phyloP scores from a whole-genome alignment of 2,329 filamentous ascomycete genomes.

The Phialophora tarda region DNA sequence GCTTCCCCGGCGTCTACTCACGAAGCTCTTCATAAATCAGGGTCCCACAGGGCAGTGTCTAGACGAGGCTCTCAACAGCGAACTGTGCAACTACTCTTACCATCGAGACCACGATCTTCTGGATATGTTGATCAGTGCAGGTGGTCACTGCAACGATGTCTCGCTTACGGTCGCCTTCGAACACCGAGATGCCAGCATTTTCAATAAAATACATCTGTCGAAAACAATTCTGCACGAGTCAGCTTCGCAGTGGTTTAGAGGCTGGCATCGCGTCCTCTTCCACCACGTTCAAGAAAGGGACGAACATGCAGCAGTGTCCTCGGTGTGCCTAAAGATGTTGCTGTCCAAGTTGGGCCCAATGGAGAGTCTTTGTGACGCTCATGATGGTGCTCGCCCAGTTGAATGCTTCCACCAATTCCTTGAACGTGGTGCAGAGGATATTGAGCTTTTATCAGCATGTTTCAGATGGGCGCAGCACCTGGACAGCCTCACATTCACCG shows the following conservation, averaged over 20 bases:
- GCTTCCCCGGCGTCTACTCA: conserved; percentile 17
- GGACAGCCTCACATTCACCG: conserved; percentile 6
- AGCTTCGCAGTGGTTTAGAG: conserved; percentile 14
- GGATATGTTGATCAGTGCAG: conserved; percentile 14
- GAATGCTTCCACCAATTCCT: conserved; percentile 23
- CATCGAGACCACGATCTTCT: conserved; percentile 16
- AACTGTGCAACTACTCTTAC: conserved; percentile 24
- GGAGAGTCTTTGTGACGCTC: conserved; percentile 3
- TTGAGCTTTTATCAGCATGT: conserved; percentile 13
- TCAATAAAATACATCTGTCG: conserved; percentile 15
- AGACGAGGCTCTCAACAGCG: conserved; percentile 17
- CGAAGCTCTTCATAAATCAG: conserved; percentile 19
- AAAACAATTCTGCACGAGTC: conserved; percentile 8
- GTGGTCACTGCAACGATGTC: conserved; percentile 8
- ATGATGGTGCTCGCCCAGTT: conserved; percentile 4
- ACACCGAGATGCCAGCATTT: conserved; percentile 10
- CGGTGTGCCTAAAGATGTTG: conserved; percentile 15
- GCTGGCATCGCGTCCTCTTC: conserved; percentile 13
- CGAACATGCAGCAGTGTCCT: conserved; percentile 2
- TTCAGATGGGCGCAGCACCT: conserved; percentile 8
- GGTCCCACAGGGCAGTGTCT: conserved; percentile 18
- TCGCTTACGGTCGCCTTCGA: conserved; percentile 19
- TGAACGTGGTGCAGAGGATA: conserved; percentile 11
- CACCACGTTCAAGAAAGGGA: conserved; percentile 3
- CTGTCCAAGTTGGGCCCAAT: conserved; percentile 1